Base-by-base conservation (phyloP, 305 asterid species). In the Withania somnifera region DNA sequence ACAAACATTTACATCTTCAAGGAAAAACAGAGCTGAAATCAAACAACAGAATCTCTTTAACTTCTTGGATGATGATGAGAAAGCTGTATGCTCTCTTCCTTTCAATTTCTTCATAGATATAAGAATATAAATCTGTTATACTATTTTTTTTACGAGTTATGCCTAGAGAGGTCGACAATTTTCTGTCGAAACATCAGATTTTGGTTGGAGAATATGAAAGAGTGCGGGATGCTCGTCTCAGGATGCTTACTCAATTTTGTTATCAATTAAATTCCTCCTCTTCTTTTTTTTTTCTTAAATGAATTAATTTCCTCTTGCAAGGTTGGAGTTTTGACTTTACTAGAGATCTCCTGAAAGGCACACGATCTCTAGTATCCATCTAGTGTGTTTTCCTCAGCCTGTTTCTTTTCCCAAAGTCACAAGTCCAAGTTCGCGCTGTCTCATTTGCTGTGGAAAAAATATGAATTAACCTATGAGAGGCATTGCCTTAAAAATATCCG, bases 31-130 rank as follows among this genome's bases (percentile, higher is more conserved):
- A 83, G 94, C 98, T 82, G 95, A 90, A 87, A 69, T 92, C 82
- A 87, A 91, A 76, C 89, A 90, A 71, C 98, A 94, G 87, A 86
- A 85, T 84, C 90, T 95, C 81, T 83, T n/a, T 61, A 87, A 83
- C 91, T 96, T 96, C 86, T 86, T 96, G 85, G 99, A 94, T 83
- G 98, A 94, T 76, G 98, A 96, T 83, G 99, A 96, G 88, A 94
- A 92, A 92, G 87, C 91, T 83, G 99, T 96, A 91, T 38, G 93
- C 69, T 50, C 83, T 82, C 68, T 79, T 73, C n/a, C 67, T 79
- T 57, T 17, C 58, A 47, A 82, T 71, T 84, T 64, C 68, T 58
- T 73, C 24, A n/a, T 36, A 36, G 15, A 57, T 60, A 68, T 24
- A 26, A 82, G 42, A 52, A 68, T 22, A 22, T 68, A 26, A 56